Evolutionary conservation across 2,329 filamentous ascomycete genomes (phyloP).

Genomic region (Phyllosticta capitalensis): DNA sequence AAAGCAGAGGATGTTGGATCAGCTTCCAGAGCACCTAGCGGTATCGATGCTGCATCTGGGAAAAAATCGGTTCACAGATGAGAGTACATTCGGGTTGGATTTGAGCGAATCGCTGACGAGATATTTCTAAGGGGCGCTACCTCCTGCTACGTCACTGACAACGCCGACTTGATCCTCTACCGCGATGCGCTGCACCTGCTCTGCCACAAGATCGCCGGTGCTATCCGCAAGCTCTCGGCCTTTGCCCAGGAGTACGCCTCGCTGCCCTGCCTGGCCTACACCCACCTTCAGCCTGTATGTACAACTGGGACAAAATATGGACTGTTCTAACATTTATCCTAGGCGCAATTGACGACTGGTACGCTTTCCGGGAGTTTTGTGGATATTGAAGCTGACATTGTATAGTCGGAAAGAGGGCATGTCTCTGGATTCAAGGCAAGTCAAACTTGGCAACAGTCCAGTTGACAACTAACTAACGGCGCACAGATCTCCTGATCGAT

Average conservation of each 20-base stretch:
- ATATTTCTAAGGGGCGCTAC: conserved; percentile 36
- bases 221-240: conserved; percentile 61
- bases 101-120: background rate
- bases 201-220: conserved; percentile 66
- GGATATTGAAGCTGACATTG: background rate
- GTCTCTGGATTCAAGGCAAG: conserved; percentile 59
- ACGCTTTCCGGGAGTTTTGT: background rate
- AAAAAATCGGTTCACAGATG: no score
- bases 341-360: conserved; percentile 46
- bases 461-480: background rate
- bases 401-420: conserved; percentile 55
- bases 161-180: conserved; percentile 69
- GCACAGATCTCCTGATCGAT: conserved; percentile 56
- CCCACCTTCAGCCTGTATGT: conserved; percentile 54
- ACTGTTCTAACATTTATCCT: conserved; percentile 18
- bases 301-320: conserved; percentile 10
- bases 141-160: conserved; percentile 59
- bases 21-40: background rate
- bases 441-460: background rate
- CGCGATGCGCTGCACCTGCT: conserved; percentile 67
- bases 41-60: no score
- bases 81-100: background rate
- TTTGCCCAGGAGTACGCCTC: conserved; percentile 68
- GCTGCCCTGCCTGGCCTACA: conserved; percentile 65
- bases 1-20: background rate